phyloP scores from a whole-genome alignment of 1,284 basidiomycete genomes.

The Naganishia liquefaciens region DNA sequence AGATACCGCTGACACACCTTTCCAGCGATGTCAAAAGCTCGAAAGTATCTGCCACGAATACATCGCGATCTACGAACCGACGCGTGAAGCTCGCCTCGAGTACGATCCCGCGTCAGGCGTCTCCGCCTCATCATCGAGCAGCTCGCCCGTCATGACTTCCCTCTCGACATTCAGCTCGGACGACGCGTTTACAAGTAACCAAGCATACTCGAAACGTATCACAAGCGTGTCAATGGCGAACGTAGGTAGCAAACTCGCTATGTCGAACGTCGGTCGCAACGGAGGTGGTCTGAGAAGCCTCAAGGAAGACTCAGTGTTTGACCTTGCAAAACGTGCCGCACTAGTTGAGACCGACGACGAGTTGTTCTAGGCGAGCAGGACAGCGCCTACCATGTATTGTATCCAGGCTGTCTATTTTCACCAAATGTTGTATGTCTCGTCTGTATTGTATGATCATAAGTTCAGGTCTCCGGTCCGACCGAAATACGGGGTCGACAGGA shows the following conservation, averaged over 20 bases:
- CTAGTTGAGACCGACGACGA: conserved; percentile 22
- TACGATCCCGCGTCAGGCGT: conserved; percentile 3
- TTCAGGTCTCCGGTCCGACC: no score
- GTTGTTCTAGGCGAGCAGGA: conserved; percentile 2
- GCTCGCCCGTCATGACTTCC: conserved; percentile 15
- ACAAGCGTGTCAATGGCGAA: conserved; percentile 27
- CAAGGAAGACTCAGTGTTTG: conserved; percentile 31
- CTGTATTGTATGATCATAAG: neutral
- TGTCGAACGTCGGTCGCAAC: conserved; percentile 23
- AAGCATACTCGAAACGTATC: conserved; percentile 20
- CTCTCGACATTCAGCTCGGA: conserved; percentile 12
- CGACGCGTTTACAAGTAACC: neutral
- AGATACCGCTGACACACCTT: neutral
- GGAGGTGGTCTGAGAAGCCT: conserved; percentile 26
- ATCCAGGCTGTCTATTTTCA: conserved; percentile 1
- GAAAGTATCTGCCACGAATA: conserved; percentile 28
- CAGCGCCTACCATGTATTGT: neutral
- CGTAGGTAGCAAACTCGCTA: conserved; percentile 27
- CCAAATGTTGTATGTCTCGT: neutral
- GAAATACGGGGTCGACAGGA: no score
- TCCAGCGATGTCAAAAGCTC: conserved; percentile 23
- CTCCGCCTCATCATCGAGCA: neutral
- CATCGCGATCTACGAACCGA: conserved; percentile 16
- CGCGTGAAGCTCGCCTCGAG: neutral
- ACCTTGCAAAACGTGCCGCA: conserved; percentile 27